Evolutionary conservation across 2,329 filamentous ascomycete genomes (phyloP).

Genomic region (Curvularia sp.): DNA sequence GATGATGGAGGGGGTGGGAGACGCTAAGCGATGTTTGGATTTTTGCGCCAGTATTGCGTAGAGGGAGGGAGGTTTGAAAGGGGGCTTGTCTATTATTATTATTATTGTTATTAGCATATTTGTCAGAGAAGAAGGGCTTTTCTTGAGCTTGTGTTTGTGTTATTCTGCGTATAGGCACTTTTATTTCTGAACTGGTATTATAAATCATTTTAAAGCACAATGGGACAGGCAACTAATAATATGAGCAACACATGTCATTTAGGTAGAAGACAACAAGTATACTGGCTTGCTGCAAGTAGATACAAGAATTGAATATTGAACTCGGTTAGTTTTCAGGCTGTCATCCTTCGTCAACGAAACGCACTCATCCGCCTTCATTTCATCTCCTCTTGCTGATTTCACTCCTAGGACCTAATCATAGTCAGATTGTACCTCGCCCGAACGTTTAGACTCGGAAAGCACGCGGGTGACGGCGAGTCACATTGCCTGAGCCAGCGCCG

Average conservation of each 20-base stretch:
- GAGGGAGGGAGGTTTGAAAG: background rate
- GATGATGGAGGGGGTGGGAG: background rate
- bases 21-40: background rate
- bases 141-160: too few species aligned
- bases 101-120: too few species aligned
- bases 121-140: too few species aligned
- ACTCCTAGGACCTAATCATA: background rate
- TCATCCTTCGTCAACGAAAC: background rate
- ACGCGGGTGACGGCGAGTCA: background rate
- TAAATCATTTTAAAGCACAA: background rate
- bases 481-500: slow-evolving; percentile 8
- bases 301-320: slow-evolving; percentile 30
- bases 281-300: slow-evolving; percentile 8
- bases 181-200: too few species aligned
- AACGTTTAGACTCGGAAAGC: background rate
- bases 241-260: slow-evolving; percentile 19
- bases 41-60: too few species aligned
- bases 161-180: too few species aligned
- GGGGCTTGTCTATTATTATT: too few species aligned
- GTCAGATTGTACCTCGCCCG: slow-evolving; percentile 6
- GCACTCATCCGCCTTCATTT: background rate
- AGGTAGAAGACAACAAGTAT: slow-evolving; percentile 5
- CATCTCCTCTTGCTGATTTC: background rate
- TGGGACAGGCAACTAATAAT: background rate
- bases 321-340: background rate